Percentiles rank a stretch among this genome's conserved stretches.
Conservation (phyloP, 192 early-diverging fungal species). For the Entrophospora sp. region DNA sequence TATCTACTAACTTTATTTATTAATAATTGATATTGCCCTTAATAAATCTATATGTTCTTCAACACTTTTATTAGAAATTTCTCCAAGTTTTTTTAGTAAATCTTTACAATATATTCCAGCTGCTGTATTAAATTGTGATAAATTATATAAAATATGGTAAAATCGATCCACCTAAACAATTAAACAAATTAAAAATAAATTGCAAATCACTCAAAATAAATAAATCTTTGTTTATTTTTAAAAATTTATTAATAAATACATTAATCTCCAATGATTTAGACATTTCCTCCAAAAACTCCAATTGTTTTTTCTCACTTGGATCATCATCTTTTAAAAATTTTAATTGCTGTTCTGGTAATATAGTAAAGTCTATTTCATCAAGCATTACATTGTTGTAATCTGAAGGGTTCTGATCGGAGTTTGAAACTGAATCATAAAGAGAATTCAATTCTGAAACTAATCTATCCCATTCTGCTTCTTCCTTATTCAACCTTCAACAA, state of each 20-base stretch:
- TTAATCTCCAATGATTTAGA: not conserved
- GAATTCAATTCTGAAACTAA: conserved; percentile 1
- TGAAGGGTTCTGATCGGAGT: not conserved
- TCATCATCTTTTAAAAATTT: conserved; percentile 16
- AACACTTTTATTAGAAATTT: too few species aligned
- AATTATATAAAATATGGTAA: conserved; percentile 10
- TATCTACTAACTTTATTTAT: too few species aligned
- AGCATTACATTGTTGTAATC: not conserved
- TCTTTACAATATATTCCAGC: conserved; percentile 20
- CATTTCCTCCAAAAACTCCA: not conserved
- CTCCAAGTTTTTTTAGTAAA: conserved; percentile 3
- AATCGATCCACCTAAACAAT: conserved; percentile 22
- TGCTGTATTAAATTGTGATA: conserved; percentile 7
- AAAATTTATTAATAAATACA: conserved; percentile 4
- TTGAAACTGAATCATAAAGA: not conserved
- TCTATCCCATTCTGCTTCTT: conserved; percentile 9
- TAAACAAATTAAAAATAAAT: not conserved
- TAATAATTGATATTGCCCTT: too few species aligned
- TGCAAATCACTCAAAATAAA: not conserved
- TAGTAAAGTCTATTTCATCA: conserved; percentile 9
- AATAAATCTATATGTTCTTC: too few species aligned
- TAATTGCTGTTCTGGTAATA: conserved; percentile 15
- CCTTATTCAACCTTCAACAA: conserved; percentile 11
- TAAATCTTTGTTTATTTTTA: not conserved
- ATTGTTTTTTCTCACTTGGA: not conserved